Evolutionary conservation across 2,329 filamentous ascomycete genomes (phyloP).

Genomic region (Fusarium transvaalense): DNA sequence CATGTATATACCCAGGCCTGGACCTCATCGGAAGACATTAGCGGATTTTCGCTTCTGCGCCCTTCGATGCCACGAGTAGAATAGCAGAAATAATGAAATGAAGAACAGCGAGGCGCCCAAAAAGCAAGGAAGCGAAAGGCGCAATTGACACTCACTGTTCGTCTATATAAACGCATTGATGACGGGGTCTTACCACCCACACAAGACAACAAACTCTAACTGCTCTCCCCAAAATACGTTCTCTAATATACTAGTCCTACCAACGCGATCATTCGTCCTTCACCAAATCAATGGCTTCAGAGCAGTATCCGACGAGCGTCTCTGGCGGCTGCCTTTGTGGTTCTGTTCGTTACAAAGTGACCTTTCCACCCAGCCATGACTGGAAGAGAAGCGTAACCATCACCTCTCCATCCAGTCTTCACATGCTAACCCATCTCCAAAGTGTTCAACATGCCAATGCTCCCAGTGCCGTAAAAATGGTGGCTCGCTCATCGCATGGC

Average conservation of each 20-base stretch:
- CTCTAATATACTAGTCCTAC: background rate
- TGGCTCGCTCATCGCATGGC: constrained; percentile 60
- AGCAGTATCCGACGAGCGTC: constrained; percentile 53
- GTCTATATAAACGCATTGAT: constrained; percentile 31
- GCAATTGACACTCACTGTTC: constrained; percentile 45
- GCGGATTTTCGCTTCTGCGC: constrained; percentile 4
- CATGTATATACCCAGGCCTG: background rate
- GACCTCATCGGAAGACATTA: constrained; percentile 12
- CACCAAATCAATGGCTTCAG: constrained; percentile 34
- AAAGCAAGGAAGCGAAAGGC: constrained; percentile 41
- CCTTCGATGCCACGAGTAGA: constrained; percentile 25
- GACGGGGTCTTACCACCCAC: constrained; percentile 11
- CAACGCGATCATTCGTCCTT: background rate
- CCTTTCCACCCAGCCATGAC: constrained; percentile 60
- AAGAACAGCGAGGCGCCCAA: background rate
- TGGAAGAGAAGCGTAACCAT: constrained; percentile 54
- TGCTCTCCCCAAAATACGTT: constrained; percentile 3
- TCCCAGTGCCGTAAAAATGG: constrained; percentile 67
- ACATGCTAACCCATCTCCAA: constrained; percentile 1
- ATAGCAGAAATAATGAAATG: constrained; percentile 10
- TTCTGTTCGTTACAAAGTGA: constrained; percentile 61
- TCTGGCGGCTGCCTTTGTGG: constrained; percentile 66
- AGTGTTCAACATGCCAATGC: constrained; percentile 66
- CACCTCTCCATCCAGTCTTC: background rate
- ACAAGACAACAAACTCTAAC: constrained; percentile 11